Conservation (phyloP, 768 basidiomycete species). For the Termitomyces sp. region DNA sequence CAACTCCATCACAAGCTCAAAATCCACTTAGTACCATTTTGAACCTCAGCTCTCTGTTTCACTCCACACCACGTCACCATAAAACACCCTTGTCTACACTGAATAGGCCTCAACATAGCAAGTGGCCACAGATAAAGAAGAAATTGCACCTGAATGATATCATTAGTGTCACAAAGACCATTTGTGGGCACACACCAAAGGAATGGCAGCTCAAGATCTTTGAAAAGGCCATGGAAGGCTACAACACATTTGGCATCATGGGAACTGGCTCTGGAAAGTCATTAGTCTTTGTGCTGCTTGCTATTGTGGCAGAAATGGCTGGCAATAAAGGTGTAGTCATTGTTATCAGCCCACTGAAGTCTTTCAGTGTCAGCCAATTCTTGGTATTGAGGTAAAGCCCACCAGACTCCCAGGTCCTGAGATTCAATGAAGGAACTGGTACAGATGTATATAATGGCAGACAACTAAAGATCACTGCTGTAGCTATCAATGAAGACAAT, state of each 20-base stretch:
- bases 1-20: no score
- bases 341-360: slow-evolving; percentile 15
- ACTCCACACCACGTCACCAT: slow-evolving; percentile 3
- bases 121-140: not conserved
- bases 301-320: slow-evolving; percentile 13
- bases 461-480: slow-evolving; percentile 12
- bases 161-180: not conserved
- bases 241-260: slow-evolving; percentile 10
- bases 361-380: not conserved
- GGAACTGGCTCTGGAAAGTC: slow-evolving; percentile 18
- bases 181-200: slow-evolving; percentile 1
- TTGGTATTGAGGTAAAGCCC: not conserved
- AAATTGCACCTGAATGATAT: not conserved
- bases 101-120: not conserved
- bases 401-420: not conserved
- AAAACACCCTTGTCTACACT: not conserved
- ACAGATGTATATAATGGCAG: not conserved
- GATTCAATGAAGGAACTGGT: not conserved
- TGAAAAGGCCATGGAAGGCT: slow-evolving; percentile 2
- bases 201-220: slow-evolving; percentile 6
- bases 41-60: not conserved
- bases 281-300: slow-evolving; percentile 6
- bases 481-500: slow-evolving; percentile 19
- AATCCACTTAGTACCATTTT: no score
- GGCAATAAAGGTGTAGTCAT: slow-evolving; percentile 7